These are phyloP conservation scores for Dorcoceras hygrometricum DNA, from an alignment of 257 asterid genomes.

Conservation along the genomic window DNA sequence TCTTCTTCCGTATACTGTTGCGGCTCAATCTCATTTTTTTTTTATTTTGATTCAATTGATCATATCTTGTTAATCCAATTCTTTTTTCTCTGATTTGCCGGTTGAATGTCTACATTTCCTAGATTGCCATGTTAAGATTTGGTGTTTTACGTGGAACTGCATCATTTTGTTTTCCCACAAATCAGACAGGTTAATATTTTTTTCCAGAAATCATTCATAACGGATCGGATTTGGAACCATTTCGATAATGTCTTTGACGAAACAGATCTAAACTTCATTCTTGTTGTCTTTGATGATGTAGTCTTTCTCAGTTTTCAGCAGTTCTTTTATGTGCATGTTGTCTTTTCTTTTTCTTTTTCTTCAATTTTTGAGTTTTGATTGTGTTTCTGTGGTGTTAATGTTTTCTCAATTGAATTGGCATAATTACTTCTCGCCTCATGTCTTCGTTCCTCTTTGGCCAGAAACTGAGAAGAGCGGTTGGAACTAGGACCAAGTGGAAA, in stretches of 20 bases:
- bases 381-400: neutral
- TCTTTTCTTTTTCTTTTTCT: too few relatives aligned
- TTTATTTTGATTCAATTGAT: constrained; percentile 3
- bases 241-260: neutral
- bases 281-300: neutral
- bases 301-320: neutral
- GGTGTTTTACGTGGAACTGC: constrained; percentile 7
- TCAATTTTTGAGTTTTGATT: neutral
- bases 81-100: neutral
- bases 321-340: neutral
- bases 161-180: constrained; percentile 15
- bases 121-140: constrained; percentile 6
- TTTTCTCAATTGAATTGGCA: neutral
- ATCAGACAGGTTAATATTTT: constrained; percentile 7
- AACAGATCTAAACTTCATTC: neutral
- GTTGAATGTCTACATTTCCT: constrained; percentile 17
- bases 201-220: constrained; percentile 23
- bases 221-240: neutral
- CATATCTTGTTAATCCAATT: neutral
- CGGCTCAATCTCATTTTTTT: neutral
- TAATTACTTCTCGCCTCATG: neutral
- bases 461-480: neutral
- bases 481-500: constrained; percentile 18
- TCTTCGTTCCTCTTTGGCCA: neutral
- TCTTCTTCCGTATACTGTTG: neutral